Evolutionary conservation across 345 rosid genomes (phyloP).

Genomic region (Passiflora organensis): DNA sequence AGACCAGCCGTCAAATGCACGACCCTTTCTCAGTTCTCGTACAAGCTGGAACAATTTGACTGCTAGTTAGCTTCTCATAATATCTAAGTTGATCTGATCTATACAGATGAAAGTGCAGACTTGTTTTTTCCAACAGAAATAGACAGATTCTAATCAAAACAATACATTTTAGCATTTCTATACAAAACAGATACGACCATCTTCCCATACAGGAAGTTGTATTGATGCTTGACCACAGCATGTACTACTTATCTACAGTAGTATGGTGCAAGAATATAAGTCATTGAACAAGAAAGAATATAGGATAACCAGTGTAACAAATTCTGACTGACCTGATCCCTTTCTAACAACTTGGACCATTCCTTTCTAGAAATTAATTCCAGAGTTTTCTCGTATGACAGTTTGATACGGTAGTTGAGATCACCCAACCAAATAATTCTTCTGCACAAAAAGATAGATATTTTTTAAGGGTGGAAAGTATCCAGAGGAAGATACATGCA

Average conservation of each 20-base stretch:
- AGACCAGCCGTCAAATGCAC: conserved; percentile 81
- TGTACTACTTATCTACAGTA: too few species aligned
- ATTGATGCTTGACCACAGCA: too few species aligned
- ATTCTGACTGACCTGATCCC: conserved; percentile 61
- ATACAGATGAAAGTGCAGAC: conserved; percentile 1
- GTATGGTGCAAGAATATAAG: too few species aligned
- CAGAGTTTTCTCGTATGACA: conserved; percentile 58
- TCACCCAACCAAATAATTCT: conserved; percentile 91
- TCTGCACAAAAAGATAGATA: conserved; percentile 41
- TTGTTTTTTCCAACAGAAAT: too few species aligned
- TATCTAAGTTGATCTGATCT: conserved; percentile 7
- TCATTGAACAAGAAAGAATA: not conserved
- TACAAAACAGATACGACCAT: too few species aligned
- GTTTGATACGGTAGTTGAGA: conserved; percentile 77
- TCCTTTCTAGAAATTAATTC: conserved; percentile 58
- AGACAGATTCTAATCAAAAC: too few species aligned
- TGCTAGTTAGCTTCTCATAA: too few species aligned
- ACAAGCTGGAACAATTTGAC: conserved; percentile 61
- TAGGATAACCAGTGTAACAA: not conserved
- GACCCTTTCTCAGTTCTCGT: conserved; percentile 60
- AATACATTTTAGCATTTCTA: too few species aligned
- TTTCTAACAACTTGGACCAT: conserved; percentile 63
- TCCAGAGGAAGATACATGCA: not conserved
- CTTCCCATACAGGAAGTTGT: too few species aligned
- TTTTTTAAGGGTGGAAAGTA: conserved; percentile 1